Evolutionary conservation across 208 protist species (phyloP), one percentile per base, ranked within the genome.

Genomic region (Leishmania tarentolae): DNA sequence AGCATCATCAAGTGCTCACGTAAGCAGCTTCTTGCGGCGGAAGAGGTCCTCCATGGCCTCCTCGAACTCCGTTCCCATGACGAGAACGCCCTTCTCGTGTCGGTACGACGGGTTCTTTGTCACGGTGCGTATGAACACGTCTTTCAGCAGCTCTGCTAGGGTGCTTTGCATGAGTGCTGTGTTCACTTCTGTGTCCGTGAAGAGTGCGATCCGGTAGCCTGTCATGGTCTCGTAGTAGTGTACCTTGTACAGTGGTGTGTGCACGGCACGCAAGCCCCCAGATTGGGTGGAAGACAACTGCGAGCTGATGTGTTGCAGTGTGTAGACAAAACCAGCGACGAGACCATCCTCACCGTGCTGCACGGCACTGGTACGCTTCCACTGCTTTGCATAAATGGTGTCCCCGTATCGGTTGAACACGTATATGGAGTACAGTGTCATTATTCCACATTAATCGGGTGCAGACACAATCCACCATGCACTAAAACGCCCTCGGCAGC

Each of bases 371-470:
- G 92, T 93, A 2, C 93, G 88, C 53, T 94, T 92, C 93, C 94
- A 97, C 76, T 97, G 88, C 79, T 87, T 92, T 47, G 91, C 90
- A 74, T 92, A 97, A 46, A 97, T 96, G 59, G 89, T 94, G 74
- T 96, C 94, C 47, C 93, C 94, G 80, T 95, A 97, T 19, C 92
- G 87, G 78, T 97, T 97, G 77, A 96, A 97, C 17, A 97, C 86
- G 78, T 95, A 97, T 11, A 97, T 89, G 37, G 92, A 96, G 82
- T 91, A 96, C 44, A 97, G 83, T 57, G 88, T 91, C 93, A 96
- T 97, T 17, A 2, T 28, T 73, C 1, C 44, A 46, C 44, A 24
- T 28, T 13, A 6, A 9, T 0, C 3, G 44, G 71, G 76, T 81
- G 40, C 24, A 21, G 37, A 68, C 28, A n/a, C 19, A 42, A 76